phyloP scores from a whole-genome alignment of 371 early-diverging fungal genomes.

The Mucor saturninus region DNA sequence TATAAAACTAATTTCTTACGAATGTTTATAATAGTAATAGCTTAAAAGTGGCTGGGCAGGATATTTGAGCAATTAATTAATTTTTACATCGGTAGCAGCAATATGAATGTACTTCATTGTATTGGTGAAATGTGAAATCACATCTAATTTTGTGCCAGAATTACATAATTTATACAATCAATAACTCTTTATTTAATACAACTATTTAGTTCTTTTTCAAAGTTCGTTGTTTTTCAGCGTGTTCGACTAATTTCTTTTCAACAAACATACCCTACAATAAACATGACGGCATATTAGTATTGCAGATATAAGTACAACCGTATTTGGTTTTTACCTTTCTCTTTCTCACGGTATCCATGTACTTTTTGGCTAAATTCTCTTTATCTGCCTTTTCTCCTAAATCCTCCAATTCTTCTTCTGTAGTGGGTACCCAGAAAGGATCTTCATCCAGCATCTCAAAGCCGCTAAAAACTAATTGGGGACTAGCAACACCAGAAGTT shows the following conservation, averaged over 20 bases:
- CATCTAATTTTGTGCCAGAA: no score
- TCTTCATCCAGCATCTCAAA: slow-evolving; percentile 92
- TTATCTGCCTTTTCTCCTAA: slow-evolving; percentile 95
- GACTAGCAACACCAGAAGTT: slow-evolving; percentile 94
- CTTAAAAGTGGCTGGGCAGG: no score
- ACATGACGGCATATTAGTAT: background rate
- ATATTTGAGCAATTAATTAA: no score
- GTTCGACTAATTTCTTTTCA: slow-evolving; percentile 89
- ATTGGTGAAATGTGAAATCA: no score
- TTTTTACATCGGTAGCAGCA: no score
- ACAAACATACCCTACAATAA: slow-evolving; percentile 79
- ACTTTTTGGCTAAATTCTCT: slow-evolving; percentile 94
- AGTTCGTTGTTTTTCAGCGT: slow-evolving; percentile 94
- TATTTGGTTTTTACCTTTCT: slow-evolving; percentile 74
- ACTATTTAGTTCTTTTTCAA: slow-evolving; percentile 61
- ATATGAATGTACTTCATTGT: no score
- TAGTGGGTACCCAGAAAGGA: slow-evolving; percentile 98
- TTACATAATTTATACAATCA: no score
- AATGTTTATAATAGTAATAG: no score
- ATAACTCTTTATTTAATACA: no score
- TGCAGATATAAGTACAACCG: background rate
- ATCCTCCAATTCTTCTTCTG: slow-evolving; percentile 96
- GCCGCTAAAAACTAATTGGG: slow-evolving; percentile 91
- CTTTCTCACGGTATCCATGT: slow-evolving; percentile 94
- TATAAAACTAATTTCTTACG: no score